Percentiles rank a stretch among this genome's conserved stretches.
Conservation (phyloP, 306 rosid species). For the Trichosanthes cucumerina region DNA sequence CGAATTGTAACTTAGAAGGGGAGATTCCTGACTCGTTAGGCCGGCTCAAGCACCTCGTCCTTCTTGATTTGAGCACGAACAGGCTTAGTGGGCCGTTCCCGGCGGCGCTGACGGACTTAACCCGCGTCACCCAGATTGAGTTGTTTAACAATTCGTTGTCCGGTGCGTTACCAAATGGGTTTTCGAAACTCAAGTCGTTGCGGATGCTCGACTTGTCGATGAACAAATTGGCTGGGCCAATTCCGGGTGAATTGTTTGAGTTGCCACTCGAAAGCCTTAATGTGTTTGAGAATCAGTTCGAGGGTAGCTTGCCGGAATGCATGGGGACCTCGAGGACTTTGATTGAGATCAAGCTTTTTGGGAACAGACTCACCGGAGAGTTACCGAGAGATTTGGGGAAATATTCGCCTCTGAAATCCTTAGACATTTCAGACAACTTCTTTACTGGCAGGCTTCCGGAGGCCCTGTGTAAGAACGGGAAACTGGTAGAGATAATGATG, state of each 20-base stretch:
- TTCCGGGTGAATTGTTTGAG: constrained; percentile 57
- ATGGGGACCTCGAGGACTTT: constrained; percentile 47
- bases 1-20: constrained; percentile 50
- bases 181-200: constrained; percentile 53
- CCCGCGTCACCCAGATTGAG: constrained; percentile 56
- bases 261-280: constrained; percentile 63
- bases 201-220: constrained; percentile 59
- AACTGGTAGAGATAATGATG: constrained; percentile 54
- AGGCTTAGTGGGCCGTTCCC: constrained; percentile 51
- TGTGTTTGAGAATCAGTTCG: constrained; percentile 56
- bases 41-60: constrained; percentile 31
- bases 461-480: constrained; percentile 35
- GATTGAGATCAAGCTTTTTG: constrained; percentile 51
- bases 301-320: constrained; percentile 55
- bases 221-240: constrained; percentile 47
- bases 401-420: constrained; percentile 46
- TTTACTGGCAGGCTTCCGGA: constrained; percentile 59
- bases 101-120: constrained; percentile 30
- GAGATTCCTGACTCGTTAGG: constrained; percentile 58
- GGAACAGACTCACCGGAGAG: constrained; percentile 44
- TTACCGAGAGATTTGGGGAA: constrained; percentile 55
- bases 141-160: constrained; percentile 64
- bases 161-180: constrained; percentile 53
- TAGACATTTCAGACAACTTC: constrained; percentile 54
- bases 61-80: constrained; percentile 58